Percentiles rank a stretch among this genome's conserved stretches.
Conservation (phyloP, 1,139 yeast genomes). For the Pichia inconspicua region DNA sequence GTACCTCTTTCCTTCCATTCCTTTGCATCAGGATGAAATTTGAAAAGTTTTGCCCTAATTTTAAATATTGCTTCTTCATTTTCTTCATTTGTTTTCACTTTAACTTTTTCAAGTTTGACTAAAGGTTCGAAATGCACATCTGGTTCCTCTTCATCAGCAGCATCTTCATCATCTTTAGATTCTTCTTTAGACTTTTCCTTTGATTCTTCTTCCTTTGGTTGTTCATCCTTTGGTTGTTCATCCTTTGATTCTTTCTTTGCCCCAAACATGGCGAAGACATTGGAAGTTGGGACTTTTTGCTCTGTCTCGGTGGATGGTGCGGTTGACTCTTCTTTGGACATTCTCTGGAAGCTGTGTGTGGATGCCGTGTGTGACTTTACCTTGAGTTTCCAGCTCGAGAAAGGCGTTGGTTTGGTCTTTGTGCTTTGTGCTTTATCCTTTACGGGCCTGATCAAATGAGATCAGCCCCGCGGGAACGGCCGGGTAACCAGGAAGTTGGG, state of each 20-base stretch:
- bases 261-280: slow-evolving; percentile 87
- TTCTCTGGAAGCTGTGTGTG: not conserved
- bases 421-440: no score
- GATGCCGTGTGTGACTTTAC: not conserved
- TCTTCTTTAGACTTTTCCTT: slow-evolving; percentile 27
- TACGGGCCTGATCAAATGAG: no score
- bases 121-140: slow-evolving; percentile 96
- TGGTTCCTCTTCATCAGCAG: slow-evolving; percentile 79
- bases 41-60: slow-evolving; percentile 90
- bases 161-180: slow-evolving; percentile 33
- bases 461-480: no score
- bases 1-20: slow-evolving; percentile 99
- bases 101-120: slow-evolving; percentile 91
- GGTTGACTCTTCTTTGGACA: slow-evolving; percentile 12
- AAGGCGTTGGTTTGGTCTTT: not conserved
- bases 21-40: slow-evolving; percentile 64
- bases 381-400: no score
- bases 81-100: slow-evolving; percentile 95
- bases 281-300: slow-evolving; percentile 57
- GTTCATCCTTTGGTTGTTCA: slow-evolving; percentile 30
- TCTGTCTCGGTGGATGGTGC: slow-evolving; percentile 17
- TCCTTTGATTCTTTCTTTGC: slow-evolving; percentile 37
- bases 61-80: slow-evolving; percentile 84
- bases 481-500: no score
- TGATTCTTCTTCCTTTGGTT: slow-evolving; percentile 22